Evolutionary conservation across 2,329 filamentous ascomycete species (phyloP).

Genomic region (Helotiales sp.): DNA sequence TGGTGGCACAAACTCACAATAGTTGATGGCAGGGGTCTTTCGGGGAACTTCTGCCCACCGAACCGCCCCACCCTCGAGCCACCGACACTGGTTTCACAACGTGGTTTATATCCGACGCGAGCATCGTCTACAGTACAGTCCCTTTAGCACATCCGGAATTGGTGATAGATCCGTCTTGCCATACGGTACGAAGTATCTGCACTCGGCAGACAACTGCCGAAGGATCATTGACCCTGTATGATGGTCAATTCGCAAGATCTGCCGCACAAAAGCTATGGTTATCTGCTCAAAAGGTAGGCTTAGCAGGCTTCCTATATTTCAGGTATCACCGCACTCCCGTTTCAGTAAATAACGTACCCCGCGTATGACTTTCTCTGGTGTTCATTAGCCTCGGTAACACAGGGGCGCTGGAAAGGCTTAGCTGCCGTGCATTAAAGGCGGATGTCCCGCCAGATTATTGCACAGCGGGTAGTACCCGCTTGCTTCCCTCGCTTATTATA

Average conservation of each 20-base stretch:
- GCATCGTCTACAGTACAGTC: too few species aligned
- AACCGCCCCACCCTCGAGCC: too few species aligned
- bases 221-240: too few species aligned
- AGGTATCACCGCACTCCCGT: neutral
- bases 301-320: neutral
- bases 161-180: neutral
- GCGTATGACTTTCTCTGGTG: neutral
- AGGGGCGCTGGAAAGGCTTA: neutral
- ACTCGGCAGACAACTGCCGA: neutral
- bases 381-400: neutral
- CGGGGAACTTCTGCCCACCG: neutral
- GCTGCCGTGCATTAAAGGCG: neutral
- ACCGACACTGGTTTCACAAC: too few species aligned
- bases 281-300: too few species aligned
- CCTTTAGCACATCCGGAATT: neutral
- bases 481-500: neutral
- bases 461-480: neutral
- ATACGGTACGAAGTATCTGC: neutral
- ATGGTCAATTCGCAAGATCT: too few species aligned
- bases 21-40: neutral
- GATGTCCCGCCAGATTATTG: neutral
- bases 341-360: too few species aligned
- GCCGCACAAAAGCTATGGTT: too few species aligned
- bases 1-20: too few species aligned
- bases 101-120: too few species aligned